Evolutionary conservation across 106 monocot genomes (phyloP), one percentile per base, ranked within the genome.

Genomic region (Dendrobium catenatum): DNA sequence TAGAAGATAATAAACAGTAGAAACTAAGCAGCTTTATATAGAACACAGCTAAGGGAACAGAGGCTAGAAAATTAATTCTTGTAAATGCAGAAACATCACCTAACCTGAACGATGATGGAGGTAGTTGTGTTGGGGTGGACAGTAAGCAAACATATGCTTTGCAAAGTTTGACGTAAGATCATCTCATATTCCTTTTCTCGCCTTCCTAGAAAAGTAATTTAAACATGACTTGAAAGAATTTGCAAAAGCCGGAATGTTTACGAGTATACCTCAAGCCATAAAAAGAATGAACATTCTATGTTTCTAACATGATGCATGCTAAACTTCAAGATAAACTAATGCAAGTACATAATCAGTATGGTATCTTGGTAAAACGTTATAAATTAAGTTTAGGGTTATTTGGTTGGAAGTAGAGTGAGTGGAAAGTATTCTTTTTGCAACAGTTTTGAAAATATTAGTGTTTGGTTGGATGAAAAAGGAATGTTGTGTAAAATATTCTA

Each of bases 111-210:
- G 76, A 92, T 94, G 68, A 97, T 70, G 70, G 96, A 92, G 24
- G 94, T 97, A 15, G 90, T 94, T 51, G 96, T 97, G 83, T 97
- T 97, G 58, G 96, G 96, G 84, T 97, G 87, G 16, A 88, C 76
- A 40, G 83, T 94, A 51, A 95, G 78, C 72, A 95, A 81, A 48
- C 88, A 88, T 75, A 95, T 93, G 79, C 91, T 95, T 78, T 91
- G 98, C 83, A 98, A 81, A 22, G 98, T 95, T 86, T 86, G 93
- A 89, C 80, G 93, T 70, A 98, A 79, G 51, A 93, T 88, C 84
- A 95, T 89, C 81, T 95, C 98, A 90, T 86, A 93, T 77, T 93
- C 92, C 66, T 89, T 98, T 89, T 98, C 98, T 75, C 84, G 72
- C 85, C 92, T 94, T 75, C 97, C 97, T 97, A 78, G 26, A 31